Conservation (phyloP, 2,329 filamentous ascomycete species). For the Colletotrichum sidae region DNA sequence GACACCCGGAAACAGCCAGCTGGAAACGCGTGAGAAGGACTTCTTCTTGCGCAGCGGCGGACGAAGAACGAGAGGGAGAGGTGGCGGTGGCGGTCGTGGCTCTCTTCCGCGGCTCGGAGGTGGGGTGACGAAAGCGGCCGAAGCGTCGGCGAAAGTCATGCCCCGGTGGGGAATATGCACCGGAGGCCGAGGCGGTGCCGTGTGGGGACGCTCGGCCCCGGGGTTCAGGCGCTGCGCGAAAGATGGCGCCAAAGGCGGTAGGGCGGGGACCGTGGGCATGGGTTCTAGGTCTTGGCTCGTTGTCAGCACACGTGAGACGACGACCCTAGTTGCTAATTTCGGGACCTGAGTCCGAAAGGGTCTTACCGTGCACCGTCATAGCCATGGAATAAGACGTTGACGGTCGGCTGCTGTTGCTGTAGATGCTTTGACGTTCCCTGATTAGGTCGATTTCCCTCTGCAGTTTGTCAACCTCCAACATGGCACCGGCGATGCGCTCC, state of each 20-base stretch:
- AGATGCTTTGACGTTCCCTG: slow-evolving; percentile 71
- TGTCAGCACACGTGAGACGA: slow-evolving; percentile 26
- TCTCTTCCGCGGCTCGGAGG: slow-evolving; percentile 44
- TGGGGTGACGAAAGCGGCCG: slow-evolving; percentile 46
- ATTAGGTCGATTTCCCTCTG: slow-evolving; percentile 70
- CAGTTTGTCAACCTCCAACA: slow-evolving; percentile 69
- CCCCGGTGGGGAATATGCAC: slow-evolving; percentile 47
- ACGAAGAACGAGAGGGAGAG: slow-evolving; percentile 68
- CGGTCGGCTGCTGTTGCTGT: slow-evolving; percentile 59
- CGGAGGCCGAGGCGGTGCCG: slow-evolving; percentile 49
- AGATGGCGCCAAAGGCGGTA: slow-evolving; percentile 67
- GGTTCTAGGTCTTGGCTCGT: slow-evolving; percentile 56
- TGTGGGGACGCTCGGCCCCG: slow-evolving; percentile 50
- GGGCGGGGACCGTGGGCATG: slow-evolving; percentile 67
- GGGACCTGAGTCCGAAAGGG: neutral
- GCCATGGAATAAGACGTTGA: slow-evolving; percentile 60
- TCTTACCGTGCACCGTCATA: slow-evolving; percentile 32
- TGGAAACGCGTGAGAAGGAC: slow-evolving; percentile 71
- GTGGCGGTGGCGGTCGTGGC: slow-evolving; percentile 61
- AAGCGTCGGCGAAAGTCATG: slow-evolving; percentile 46
- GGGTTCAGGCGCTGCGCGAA: slow-evolving; percentile 67
- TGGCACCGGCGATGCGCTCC: slow-evolving; percentile 66
- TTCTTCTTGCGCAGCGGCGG: slow-evolving; percentile 75
- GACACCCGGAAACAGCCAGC: slow-evolving; percentile 64
- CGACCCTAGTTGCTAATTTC: slow-evolving; percentile 10